Conservation (phyloP, 305 asterid species). For the Rubia peregrina region DNA sequence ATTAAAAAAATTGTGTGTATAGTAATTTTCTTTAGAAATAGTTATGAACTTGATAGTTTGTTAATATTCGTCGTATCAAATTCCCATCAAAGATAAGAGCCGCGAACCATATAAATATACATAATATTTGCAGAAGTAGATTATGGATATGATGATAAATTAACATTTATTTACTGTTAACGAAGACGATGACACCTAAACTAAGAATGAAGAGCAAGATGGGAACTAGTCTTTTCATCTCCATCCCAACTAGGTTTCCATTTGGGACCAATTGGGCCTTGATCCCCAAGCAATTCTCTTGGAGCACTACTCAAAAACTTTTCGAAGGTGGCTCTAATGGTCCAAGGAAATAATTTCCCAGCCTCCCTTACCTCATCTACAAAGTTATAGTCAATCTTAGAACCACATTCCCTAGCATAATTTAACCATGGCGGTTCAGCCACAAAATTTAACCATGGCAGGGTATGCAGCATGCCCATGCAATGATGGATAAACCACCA, state of each 20-base stretch:
- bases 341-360: constrained; percentile 26
- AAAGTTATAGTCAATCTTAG: constrained; percentile 31
- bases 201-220: too few species aligned
- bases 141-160: too few species aligned
- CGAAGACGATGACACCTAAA: too few species aligned
- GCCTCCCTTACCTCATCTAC: constrained; percentile 34
- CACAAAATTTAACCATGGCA: constrained; percentile 33
- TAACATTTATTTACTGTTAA: too few species aligned
- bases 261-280: constrained; percentile 83
- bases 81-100: too few species aligned
- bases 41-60: too few species aligned
- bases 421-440: constrained; percentile 71
- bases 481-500: constrained; percentile 18
- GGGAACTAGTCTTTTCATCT: constrained; percentile 31
- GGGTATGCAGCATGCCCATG: constrained; percentile 55
- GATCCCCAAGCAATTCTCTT: constrained; percentile 46
- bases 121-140: too few species aligned
- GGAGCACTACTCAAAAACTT: constrained; percentile 39
- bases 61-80: too few species aligned
- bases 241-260: constrained; percentile 52
- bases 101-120: too few species aligned
- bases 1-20: too few species aligned
- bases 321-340: constrained; percentile 26
- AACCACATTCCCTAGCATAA: constrained; percentile 69
- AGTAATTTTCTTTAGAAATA: too few species aligned